Evolutionary conservation across 2,329 filamentous ascomycete species (phyloP), one percentile per base, ranked within the genome.

Genomic region (Coniochaeta pulveracea): DNA sequence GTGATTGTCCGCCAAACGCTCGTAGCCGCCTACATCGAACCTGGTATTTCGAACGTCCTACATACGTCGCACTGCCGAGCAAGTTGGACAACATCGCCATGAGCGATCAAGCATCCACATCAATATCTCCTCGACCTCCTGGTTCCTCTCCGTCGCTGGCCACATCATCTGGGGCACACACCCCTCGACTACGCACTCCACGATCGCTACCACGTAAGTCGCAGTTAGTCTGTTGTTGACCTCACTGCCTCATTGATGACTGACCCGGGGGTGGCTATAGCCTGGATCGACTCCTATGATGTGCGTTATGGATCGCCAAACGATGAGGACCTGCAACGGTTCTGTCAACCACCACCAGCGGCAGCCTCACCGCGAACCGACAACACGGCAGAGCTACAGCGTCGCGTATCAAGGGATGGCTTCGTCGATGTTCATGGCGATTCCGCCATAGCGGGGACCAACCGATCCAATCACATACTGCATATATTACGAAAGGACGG

Each of bases 241-340:
- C 6, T 4, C n/a, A 12, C 9, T 19, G 22, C 22, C 23, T 4
- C 21, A 18, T 10, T 17, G 16, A 15, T 3, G 9, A 31, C 36
- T 38, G 19, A 38, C 30, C 10, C 5, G 21, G 14, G 17, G 18
- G 19, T 6, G 19, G 19, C 19, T n/a, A n/a, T n/a, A 67, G 64
- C 65, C 23, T 69, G 64, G 64, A 64, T 69, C 37, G 57, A 60
- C 38, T 64, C 64, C 9, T 66, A 65, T 46, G 56, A 66, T 41
- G 52, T 51, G 19, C 47, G 53, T 29, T 54, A 60, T 39, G 61
- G 61, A 19, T 44, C 47, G 8, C 49, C 51, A 4, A 50, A 48
- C 35, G 51, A 57, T 6, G 54, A 59, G 22, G 60, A 63, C 39
- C 50, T 60, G 15, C 48, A 49, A 16, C 47, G 61, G 12, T 48